Percentiles rank a stretch among this genome's conserved stretches.
These are phyloP conservation scores for Kingdonia uniflora DNA, from an alignment of 164 flowering plant genomes.

Conservation along the genomic window DNA sequence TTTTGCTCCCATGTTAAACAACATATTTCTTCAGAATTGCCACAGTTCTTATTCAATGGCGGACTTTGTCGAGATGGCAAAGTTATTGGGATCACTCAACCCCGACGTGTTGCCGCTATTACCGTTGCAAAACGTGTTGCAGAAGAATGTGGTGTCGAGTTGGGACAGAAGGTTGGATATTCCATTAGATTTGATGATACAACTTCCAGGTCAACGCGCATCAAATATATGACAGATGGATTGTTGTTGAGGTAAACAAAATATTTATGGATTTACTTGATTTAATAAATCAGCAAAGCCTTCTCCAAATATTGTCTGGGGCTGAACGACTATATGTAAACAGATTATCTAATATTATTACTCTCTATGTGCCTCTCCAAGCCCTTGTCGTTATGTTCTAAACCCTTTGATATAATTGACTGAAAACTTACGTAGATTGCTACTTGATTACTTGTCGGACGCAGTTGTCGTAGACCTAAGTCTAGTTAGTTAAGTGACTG, in stretches of 20 bases:
- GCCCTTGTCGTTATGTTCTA: too few relatives aligned
- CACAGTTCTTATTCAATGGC: constrained; percentile 68
- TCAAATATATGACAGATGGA: constrained; percentile 98
- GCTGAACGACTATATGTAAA: too few relatives aligned
- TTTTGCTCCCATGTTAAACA: too few relatives aligned
- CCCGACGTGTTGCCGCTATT: constrained; percentile 89
- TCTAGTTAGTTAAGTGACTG: too few relatives aligned
- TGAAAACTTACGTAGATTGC: too few relatives aligned
- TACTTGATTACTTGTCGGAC: too few relatives aligned
- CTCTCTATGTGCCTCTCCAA: too few relatives aligned
- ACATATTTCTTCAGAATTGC: constrained; percentile 68
- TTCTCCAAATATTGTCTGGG: too few relatives aligned
- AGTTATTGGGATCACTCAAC: constrained; percentile 80
- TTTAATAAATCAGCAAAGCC: neutral
- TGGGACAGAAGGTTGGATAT: constrained; percentile 90
- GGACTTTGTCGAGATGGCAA: constrained; percentile 67
- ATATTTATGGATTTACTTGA: neutral
- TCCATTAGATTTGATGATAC: constrained; percentile 86
- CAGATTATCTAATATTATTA: too few relatives aligned
- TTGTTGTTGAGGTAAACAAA: constrained; percentile 56
- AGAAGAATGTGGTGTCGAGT: constrained; percentile 79
- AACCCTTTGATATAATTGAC: too few relatives aligned
- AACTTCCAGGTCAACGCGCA: constrained; percentile 68
- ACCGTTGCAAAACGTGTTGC: constrained; percentile 94
- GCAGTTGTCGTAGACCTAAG: too few relatives aligned